phyloP scores from a whole-genome alignment of 495 filamentous ascomycete species.

The Acidiella bohemica region DNA sequence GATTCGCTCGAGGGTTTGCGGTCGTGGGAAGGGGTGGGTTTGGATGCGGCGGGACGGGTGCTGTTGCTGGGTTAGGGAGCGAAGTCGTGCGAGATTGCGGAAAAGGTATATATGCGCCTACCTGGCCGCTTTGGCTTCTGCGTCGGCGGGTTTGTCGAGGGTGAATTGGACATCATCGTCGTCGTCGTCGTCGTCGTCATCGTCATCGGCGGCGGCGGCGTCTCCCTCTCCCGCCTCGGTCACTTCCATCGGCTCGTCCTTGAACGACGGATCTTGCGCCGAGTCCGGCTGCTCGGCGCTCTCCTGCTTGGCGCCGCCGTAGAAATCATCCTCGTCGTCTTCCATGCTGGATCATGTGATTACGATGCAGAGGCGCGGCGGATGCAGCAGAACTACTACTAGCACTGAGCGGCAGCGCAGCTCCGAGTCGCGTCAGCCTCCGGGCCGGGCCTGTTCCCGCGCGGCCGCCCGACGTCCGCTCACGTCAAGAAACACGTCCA shows the following conservation, averaged over 20 bases:
- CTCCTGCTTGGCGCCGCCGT: conserved; percentile 28
- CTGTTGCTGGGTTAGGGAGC: conserved; percentile 6
- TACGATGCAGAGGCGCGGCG: no score
- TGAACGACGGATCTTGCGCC: conserved; percentile 14
- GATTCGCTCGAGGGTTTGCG: conserved; percentile 12
- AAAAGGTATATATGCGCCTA: background rate
- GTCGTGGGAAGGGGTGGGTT: background rate
- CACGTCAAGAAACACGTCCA: no score
- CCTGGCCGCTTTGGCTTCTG: conserved; percentile 55
- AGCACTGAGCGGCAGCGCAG: no score
- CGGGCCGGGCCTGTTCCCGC: no score
- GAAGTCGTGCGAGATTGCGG: conserved; percentile 20
- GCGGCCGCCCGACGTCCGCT: no score
- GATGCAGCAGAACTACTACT: no score
- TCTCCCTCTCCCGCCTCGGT: conserved; percentile 59
- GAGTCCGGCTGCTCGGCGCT: conserved; percentile 5
- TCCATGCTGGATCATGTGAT: no score
- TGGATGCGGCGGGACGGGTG: background rate
- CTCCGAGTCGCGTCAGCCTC: no score
- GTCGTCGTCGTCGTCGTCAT: conserved; percentile 16
- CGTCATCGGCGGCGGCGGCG: conserved; percentile 49
- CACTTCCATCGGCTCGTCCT: conserved; percentile 26
- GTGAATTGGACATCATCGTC: conserved; percentile 86
- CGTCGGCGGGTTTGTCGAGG: conserved; percentile 67
- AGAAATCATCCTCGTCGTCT: conserved; percentile 60